Percentiles rank a stretch among this genome's conserved stretches.
These are phyloP conservation scores for Hypoxylon sp. DNA, from an alignment of 2,329 filamentous ascomycete species.

Conservation along the genomic window DNA sequence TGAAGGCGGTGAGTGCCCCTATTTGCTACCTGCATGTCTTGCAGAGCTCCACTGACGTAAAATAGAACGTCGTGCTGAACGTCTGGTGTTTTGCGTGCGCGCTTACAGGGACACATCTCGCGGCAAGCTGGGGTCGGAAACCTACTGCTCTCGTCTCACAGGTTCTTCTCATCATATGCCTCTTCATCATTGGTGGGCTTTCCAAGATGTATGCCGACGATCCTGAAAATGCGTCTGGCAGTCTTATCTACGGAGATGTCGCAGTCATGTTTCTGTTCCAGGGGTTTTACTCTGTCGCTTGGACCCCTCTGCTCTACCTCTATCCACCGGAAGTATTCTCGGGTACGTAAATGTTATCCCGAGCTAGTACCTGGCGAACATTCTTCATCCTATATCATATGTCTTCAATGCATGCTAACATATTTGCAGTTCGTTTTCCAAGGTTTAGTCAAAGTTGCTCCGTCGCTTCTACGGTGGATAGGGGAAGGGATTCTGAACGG, in stretches of 20 bases:
- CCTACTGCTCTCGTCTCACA: slow-evolving; percentile 57
- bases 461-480: not conserved
- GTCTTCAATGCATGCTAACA: slow-evolving; percentile 9
- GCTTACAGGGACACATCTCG: slow-evolving; percentile 58
- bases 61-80: slow-evolving; percentile 63
- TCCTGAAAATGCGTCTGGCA: slow-evolving; percentile 45
- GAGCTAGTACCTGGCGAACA: not conserved
- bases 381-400: not conserved
- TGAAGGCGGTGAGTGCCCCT: slow-evolving; percentile 51
- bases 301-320: slow-evolving; percentile 62
- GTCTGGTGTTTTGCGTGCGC: slow-evolving; percentile 60
- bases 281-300: slow-evolving; percentile 63
- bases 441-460: not conserved
- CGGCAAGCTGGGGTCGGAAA: slow-evolving; percentile 59
- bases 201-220: slow-evolving; percentile 57
- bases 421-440: slow-evolving; percentile 10
- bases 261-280: slow-evolving; percentile 65
- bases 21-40: not conserved
- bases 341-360: slow-evolving; percentile 19
- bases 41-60: not conserved
- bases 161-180: slow-evolving; percentile 55
- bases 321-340: slow-evolving; percentile 63
- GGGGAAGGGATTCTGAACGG: not conserved
- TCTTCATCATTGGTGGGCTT: slow-evolving; percentile 65
- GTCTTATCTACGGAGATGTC: slow-evolving; percentile 49